Evolutionary conservation across 805 yeast species (phyloP).

Genomic region (Saccharomyces eubayanus): DNA sequence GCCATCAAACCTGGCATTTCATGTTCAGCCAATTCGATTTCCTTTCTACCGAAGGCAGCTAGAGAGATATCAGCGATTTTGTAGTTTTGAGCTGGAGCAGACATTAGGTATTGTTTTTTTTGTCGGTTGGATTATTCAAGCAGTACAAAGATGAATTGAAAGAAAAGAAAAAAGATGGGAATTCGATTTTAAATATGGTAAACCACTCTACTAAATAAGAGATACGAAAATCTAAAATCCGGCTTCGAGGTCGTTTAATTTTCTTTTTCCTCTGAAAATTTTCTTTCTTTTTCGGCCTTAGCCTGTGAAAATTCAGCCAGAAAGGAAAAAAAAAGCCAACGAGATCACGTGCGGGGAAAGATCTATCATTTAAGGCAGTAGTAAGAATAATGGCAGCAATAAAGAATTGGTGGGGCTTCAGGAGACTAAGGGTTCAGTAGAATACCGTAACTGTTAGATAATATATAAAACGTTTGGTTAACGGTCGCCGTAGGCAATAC

Average conservation of each 20-base stretch:
- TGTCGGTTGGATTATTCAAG: neutral
- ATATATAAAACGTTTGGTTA: neutral
- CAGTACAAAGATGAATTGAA: no score
- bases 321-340: neutral
- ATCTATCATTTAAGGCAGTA: neutral
- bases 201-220: neutral
- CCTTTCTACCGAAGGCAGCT: slow-evolving; percentile 99
- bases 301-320: neutral
- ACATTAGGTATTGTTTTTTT: slow-evolving; percentile 30
- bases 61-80: slow-evolving; percentile 96
- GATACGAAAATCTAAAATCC: neutral
- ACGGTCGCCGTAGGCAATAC: neutral
- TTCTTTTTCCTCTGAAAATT: neutral
- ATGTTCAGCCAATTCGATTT: slow-evolving; percentile 96
- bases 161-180: neutral
- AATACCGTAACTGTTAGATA: neutral
- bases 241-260: neutral
- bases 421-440: neutral
- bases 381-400: neutral
- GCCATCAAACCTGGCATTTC: slow-evolving; percentile 99
- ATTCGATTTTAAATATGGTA: neutral
- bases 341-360: neutral
- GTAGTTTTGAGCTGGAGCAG: slow-evolving; percentile 63
- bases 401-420: neutral
- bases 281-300: neutral